Percentiles rank a stretch among this genome's conserved stretches.
phyloP scores from a whole-genome alignment of 306 rosid genomes.

The Abrus precatorius region DNA sequence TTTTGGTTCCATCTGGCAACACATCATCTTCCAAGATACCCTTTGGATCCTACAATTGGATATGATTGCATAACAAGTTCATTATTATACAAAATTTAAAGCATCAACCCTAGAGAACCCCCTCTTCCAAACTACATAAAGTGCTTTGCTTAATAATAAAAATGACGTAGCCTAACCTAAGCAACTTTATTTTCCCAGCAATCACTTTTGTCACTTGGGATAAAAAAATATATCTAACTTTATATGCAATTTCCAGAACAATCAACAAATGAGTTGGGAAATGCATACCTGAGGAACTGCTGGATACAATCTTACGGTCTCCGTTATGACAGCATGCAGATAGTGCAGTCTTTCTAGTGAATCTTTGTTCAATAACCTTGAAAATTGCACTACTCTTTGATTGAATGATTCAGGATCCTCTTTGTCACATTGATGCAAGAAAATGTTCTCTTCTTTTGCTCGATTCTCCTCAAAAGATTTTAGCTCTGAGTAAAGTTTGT shows the following conservation, averaged over 20 bases:
- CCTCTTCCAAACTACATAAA: not conserved
- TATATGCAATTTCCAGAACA: not conserved
- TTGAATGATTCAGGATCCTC: conserved; percentile 68
- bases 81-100: conserved; percentile 6
- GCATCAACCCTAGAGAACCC: not conserved
- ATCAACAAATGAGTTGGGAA: not conserved
- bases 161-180: not conserved
- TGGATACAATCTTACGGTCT: conserved; percentile 89
- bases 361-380: conserved; percentile 71
- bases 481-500: conserved; percentile 79
- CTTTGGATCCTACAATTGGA: conserved; percentile 74
- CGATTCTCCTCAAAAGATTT: conserved; percentile 68
- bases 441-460: conserved; percentile 67
- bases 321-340: conserved; percentile 90
- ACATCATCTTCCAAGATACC: conserved; percentile 88
- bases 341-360: conserved; percentile 72
- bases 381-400: conserved; percentile 67
- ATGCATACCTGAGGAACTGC: conserved; percentile 92
- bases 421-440: conserved; percentile 57
- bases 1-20: conserved; percentile 89
- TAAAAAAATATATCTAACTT: not conserved
- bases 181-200: not conserved
- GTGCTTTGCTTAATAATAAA: not conserved
- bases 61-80: not conserved
- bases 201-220: not conserved